phyloP scores from a whole-genome alignment of 495 filamentous ascomycete species.

The Massariosphaeria phaeospora region DNA sequence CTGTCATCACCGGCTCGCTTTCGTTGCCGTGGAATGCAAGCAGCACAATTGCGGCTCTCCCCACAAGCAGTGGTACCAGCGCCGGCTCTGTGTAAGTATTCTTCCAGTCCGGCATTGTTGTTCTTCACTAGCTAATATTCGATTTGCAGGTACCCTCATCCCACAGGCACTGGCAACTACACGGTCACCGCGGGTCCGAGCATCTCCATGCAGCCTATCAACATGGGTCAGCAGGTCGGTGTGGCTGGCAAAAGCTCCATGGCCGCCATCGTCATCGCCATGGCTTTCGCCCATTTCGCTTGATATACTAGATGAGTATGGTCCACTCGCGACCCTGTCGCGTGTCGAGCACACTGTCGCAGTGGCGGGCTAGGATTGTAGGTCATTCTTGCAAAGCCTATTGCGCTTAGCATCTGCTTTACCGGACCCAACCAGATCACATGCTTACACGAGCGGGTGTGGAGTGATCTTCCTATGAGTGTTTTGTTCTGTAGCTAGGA shows the following conservation, averaged over 20 bases:
- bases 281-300: slow-evolving; percentile 3
- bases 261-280: not conserved
- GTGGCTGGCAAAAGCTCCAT: not conserved
- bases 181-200: not conserved
- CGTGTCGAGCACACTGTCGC: not conserved
- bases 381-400: slow-evolving; percentile 1
- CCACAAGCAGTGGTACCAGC: not conserved
- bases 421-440: not conserved
- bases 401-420: not conserved
- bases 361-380: not conserved
- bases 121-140: not conserved
- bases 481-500: slow-evolving; percentile 3
- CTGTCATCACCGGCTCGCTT: no score
- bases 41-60: no score
- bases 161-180: not conserved
- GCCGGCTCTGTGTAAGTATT: not conserved
- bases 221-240: not conserved
- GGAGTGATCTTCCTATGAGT: not conserved
- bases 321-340: not conserved
- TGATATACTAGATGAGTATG: not conserved
- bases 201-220: not conserved
- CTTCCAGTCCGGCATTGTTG: not conserved
- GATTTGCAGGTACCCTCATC: not conserved
- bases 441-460: not conserved
- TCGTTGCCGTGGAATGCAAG: no score